Evolutionary conservation across 139 green algal species (phyloP).

Genomic region (Chlorella sp.): DNA sequence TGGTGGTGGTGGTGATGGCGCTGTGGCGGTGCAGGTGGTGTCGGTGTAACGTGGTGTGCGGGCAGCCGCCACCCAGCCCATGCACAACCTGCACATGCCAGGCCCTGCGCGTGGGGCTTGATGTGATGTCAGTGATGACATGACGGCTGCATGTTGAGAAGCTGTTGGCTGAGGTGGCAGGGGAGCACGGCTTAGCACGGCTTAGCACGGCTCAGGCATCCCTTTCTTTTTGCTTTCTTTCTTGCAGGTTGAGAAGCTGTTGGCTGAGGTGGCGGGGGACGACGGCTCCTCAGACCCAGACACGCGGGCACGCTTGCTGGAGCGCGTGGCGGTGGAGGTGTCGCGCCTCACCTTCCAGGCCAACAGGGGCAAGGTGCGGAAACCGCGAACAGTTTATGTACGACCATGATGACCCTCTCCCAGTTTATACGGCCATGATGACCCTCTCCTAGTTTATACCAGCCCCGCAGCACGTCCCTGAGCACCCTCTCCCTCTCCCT

Average conservation of each 20-base stretch:
- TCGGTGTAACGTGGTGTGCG: too few relatives aligned
- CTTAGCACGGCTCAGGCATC: background rate
- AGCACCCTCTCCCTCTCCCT: too few relatives aligned
- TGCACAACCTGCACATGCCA: too few relatives aligned
- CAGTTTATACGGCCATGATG: too few relatives aligned
- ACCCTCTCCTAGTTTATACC: too few relatives aligned
- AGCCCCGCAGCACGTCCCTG: too few relatives aligned
- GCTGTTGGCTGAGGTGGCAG: background rate
- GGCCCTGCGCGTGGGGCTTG: background rate
- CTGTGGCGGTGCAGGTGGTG: too few relatives aligned
- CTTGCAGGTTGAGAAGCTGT: slow-evolving; percentile 85
- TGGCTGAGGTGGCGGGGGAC: slow-evolving; percentile 53
- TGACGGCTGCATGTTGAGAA: background rate
- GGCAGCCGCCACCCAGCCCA: too few relatives aligned
- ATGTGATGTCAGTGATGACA: background rate
- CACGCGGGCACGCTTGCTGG: slow-evolving; percentile 58
- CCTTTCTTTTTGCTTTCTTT: background rate
- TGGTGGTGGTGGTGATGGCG: too few relatives aligned
- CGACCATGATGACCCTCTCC: too few relatives aligned
- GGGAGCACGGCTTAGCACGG: background rate
- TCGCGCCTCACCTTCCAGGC: slow-evolving; percentile 77
- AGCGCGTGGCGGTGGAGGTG: slow-evolving; percentile 84
- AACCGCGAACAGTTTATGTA: too few relatives aligned
- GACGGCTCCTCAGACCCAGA: slow-evolving; percentile 43
- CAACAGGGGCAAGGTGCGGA: slow-evolving; percentile 54